phyloP scores from a whole-genome alignment of 306 rosid genomes.

The Ochetophila trinervis region DNA sequence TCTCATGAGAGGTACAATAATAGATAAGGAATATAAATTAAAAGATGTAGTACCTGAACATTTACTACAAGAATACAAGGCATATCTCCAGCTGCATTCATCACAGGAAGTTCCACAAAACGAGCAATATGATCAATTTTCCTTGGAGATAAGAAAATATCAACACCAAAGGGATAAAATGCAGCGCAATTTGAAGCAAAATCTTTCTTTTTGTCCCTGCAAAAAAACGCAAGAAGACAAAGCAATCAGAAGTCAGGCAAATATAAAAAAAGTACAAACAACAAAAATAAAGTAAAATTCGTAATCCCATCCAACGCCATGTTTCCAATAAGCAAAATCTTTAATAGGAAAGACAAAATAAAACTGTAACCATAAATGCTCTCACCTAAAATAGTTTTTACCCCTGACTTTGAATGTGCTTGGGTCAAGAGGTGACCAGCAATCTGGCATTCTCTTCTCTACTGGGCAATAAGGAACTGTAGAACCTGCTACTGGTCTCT shows the following conservation, averaged over 20 bases:
- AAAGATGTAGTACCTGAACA: conserved; percentile 58
- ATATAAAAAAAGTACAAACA: neutral
- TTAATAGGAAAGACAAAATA: neutral
- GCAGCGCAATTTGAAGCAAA: conserved; percentile 73
- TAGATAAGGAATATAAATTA: neutral
- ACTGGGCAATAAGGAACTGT: conserved; percentile 57
- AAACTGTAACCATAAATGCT: neutral
- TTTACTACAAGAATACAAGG: conserved; percentile 87
- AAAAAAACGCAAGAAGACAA: conserved; percentile 21
- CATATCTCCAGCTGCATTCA: conserved; percentile 53
- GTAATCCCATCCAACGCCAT: conserved; percentile 2
- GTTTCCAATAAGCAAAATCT: conserved; percentile 18
- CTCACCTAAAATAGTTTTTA: conserved; percentile 73
- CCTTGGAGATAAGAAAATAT: conserved; percentile 66
- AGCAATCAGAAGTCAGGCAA: conserved; percentile 25
- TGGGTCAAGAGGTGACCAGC: conserved; percentile 89
- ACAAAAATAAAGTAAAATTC: too few relatives aligned
- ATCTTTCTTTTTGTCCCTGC: conserved; percentile 95
- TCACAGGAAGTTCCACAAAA: conserved; percentile 79
- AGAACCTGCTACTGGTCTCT: conserved; percentile 67
- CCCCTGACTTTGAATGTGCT: conserved; percentile 83
- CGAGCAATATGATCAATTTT: conserved; percentile 93
- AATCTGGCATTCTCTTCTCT: conserved; percentile 66
- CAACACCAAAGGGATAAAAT: conserved; percentile 78
- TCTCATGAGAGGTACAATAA: conserved; percentile 2